A percentile compares a stretch with the other conserved stretches of the same genome.
These are phyloP conservation scores for Exophiala aquamarina DNA, from an alignment of 2,329 filamentous ascomycete species.

Conservation along the genomic window DNA sequence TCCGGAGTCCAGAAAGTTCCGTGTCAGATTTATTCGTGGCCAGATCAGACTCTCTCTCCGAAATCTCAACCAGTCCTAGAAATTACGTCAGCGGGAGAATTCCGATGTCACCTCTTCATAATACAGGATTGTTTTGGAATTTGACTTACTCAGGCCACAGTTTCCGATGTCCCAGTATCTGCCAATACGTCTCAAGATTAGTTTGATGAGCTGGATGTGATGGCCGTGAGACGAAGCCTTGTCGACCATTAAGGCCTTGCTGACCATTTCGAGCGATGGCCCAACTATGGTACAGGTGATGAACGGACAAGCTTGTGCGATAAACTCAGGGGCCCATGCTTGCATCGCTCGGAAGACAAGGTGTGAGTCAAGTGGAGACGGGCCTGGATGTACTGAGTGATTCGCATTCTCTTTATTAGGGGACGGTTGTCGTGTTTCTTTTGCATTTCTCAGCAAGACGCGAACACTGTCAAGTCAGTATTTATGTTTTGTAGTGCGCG, in stretches of 20 bases:
- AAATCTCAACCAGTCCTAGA: too few relatives aligned
- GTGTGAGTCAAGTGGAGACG: conserved; percentile 1
- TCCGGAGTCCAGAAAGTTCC: too few relatives aligned
- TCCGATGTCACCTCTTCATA: too few relatives aligned
- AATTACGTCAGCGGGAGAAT: too few relatives aligned
- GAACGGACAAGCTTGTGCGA: conserved; percentile 6
- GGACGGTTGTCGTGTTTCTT: not conserved
- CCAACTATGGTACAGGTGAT: conserved; percentile 8
- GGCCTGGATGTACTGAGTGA: not conserved
- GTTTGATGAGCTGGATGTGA: conserved; percentile 2
- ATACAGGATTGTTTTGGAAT: conserved; percentile 7
- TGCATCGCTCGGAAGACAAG: conserved; percentile 12
- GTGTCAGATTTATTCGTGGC: too few relatives aligned
- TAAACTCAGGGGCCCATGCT: conserved; percentile 8
- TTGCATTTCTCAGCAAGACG: conserved; percentile 4
- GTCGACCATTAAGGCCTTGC: conserved; percentile 3
- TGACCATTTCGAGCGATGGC: conserved; percentile 4
- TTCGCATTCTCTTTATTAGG: not conserved
- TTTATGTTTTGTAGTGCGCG: not conserved
- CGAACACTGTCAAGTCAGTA: conserved; percentile 1
- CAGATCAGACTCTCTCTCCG: too few relatives aligned
- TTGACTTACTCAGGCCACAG: conserved; percentile 15
- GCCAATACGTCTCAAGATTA: conserved; percentile 1
- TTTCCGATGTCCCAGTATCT: conserved; percentile 16
- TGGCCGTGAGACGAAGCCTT: not conserved